Percentiles rank a stretch among this genome's conserved stretches.
phyloP scores from a whole-genome alignment of 371 early-diverging fungal species.

The Mucor lusitanicus region DNA sequence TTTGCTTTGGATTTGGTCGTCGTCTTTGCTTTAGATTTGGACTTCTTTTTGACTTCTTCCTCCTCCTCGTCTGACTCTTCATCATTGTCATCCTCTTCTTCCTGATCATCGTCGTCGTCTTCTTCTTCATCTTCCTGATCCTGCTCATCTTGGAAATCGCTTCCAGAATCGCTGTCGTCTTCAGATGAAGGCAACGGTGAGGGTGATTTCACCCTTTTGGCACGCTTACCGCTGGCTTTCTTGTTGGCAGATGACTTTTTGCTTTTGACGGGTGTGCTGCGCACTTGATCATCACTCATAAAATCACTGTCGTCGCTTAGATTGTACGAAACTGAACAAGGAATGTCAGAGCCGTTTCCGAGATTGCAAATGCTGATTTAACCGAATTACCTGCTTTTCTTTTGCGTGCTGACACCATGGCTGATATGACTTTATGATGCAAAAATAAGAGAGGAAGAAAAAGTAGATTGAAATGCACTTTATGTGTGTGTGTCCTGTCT shows the following conservation, averaged over 20 bases:
- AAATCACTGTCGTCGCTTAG: conserved; percentile 18
- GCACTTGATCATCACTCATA: conserved; percentile 14
- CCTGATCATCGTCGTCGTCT: background rate
- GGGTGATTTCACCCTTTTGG: background rate
- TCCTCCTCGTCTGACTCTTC: background rate
- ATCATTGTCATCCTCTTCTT: background rate
- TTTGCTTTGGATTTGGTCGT: background rate
- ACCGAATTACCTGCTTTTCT: background rate
- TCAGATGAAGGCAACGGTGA: background rate
- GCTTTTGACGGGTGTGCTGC: background rate
- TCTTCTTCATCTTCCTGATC: background rate
- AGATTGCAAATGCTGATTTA: background rate
- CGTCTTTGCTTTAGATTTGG: conserved; percentile 26
- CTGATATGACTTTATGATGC: background rate
- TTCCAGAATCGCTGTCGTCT: conserved; percentile 1
- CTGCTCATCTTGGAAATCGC: background rate
- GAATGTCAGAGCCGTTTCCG: background rate
- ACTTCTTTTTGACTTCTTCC: background rate
- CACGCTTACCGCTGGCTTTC: background rate
- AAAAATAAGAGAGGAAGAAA: too few species aligned
- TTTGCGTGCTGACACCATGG: background rate
- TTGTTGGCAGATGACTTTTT: background rate
- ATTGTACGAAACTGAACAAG: conserved; percentile 4
- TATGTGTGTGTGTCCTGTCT: too few species aligned
- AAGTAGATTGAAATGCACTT: too few species aligned